Conservation (phyloP, 208 protist genomes). For the Leishmania amazonensis region DNA sequence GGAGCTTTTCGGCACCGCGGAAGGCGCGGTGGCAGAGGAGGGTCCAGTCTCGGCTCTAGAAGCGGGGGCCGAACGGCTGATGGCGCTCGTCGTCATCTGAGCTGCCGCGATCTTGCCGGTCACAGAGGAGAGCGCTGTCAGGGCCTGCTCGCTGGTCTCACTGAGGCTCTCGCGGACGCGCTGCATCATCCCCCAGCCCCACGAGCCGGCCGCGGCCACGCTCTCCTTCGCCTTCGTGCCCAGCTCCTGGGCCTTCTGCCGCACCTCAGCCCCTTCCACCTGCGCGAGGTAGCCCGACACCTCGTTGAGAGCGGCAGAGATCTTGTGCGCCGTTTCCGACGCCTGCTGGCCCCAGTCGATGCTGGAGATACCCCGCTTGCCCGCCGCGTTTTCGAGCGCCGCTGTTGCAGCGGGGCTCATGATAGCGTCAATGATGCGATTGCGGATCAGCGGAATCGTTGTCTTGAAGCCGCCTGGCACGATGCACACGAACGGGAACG, state of each 20-base stretch:
- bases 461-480: conserved; percentile 71
- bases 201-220: conserved; percentile 53
- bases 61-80: conserved; percentile 14
- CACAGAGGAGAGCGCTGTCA: conserved; percentile 6
- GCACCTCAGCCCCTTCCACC: conserved; percentile 39
- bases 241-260: conserved; percentile 53
- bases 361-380: not conserved
- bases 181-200: conserved; percentile 68
- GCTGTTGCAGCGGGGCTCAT: conserved; percentile 22
- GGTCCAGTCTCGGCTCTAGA: conserved; percentile 6
- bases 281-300: conserved; percentile 29
- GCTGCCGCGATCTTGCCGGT: not conserved
- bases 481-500: conserved; percentile 82
- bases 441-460: conserved; percentile 71
- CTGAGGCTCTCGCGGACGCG: conserved; percentile 50
- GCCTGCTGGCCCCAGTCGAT: conserved; percentile 24
- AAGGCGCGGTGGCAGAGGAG: not conserved
- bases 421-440: conserved; percentile 34
- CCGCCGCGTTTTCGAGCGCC: not conserved
- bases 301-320: conserved; percentile 32
- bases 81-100: not conserved
- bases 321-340: conserved; percentile 15
- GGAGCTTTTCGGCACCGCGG: conserved; percentile 7
- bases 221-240: conserved; percentile 50
- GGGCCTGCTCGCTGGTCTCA: conserved; percentile 31